phyloP scores from a whole-genome alignment of 1,284 basidiomycete species.

The Termitomyces sp. region DNA sequence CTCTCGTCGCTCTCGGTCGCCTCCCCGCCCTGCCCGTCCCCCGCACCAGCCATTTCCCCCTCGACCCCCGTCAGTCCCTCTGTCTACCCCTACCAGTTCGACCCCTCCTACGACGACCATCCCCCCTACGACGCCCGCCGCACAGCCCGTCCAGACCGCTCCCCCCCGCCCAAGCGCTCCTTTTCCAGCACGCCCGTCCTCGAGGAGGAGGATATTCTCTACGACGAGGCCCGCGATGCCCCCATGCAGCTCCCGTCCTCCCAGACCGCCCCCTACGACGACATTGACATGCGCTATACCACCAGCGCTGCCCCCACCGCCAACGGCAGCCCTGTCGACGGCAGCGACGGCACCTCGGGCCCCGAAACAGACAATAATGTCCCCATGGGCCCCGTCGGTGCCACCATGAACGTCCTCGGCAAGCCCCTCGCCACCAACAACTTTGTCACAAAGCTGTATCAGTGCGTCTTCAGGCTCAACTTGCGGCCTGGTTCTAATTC shows the following conservation, averaged over 20 bases:
- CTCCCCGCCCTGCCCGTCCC: constrained; percentile 58
- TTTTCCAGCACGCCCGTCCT: constrained; percentile 45
- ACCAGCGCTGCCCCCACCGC: constrained; percentile 25
- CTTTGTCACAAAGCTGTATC: constrained; percentile 79
- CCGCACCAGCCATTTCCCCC: constrained; percentile 55
- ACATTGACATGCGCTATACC: constrained; percentile 42
- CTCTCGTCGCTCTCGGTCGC: constrained; percentile 57
- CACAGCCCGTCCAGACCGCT: constrained; percentile 23
- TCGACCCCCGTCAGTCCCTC: constrained; percentile 56
- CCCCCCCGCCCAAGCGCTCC: constrained; percentile 55
- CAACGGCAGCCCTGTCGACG: constrained; percentile 50
- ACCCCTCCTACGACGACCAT: constrained; percentile 33
- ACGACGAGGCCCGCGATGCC: constrained; percentile 32
- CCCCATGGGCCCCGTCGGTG: constrained; percentile 23
- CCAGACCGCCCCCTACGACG: constrained; percentile 34
- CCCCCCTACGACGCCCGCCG: constrained; percentile 22
- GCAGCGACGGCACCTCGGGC: constrained; percentile 45
- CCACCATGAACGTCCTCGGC: constrained; percentile 47
- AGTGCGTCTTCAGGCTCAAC: constrained; percentile 39
- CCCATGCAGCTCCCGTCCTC: constrained; percentile 28
- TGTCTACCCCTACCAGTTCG: constrained; percentile 38
- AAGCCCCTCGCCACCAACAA: constrained; percentile 74
- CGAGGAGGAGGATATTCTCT: constrained; percentile 29
- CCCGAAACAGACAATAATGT: constrained; percentile 26
- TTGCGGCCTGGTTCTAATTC: not conserved